Base-by-base conservation (phyloP, 768 basidiomycete species). In the Steccherinum ochraceum region DNA sequence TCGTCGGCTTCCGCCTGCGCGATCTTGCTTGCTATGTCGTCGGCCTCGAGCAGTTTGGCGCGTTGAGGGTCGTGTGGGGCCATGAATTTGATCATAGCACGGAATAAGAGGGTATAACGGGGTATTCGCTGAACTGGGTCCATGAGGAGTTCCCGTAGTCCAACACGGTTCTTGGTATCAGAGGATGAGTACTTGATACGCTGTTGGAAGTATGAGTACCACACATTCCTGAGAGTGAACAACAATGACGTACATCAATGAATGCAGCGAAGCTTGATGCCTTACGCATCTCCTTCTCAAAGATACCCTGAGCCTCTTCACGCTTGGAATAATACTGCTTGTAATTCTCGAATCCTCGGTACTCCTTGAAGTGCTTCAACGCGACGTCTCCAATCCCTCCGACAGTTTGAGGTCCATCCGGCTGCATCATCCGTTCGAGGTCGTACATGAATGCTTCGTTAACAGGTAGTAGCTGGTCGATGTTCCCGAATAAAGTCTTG, bases 91-190 rank as follows among this genome's bases (percentile, higher is more conserved):
- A 94, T 72, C 86, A 98, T 98, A 4, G 79, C 89, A 52, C 90
- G 86, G 67, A 95, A 91, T 57, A 98, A 76, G 21, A 98, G 74
- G 1, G 92, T 94, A 68, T 97, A 97, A 56, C 95, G 77, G 3
- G 94, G 93, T 61, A 98, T 92, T 26, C 94, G 83, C 62, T 98
- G 94, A 4, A 96, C 91, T 13, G 94, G 94, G 58, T 98, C 94
- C 84, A 95, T 95, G 19, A 97, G 76, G 45, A 96, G 79, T 64
- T 95, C 93, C 23, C 93, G 79, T 49, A 97, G 73, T 41, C 90
- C 93, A 50, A 95, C 79, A 39, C 92, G 88, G 63, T 89, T 93
- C 59, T 77, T 77, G 24, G 76, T 66, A 57, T 89, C 89, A 19
- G 80, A 72, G 13, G 80, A 80, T 55, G 85, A 81, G 63, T 94